phyloP scores from a whole-genome alignment of 495 filamentous ascomycete species.

The Lasiosphaeria hispida region DNA sequence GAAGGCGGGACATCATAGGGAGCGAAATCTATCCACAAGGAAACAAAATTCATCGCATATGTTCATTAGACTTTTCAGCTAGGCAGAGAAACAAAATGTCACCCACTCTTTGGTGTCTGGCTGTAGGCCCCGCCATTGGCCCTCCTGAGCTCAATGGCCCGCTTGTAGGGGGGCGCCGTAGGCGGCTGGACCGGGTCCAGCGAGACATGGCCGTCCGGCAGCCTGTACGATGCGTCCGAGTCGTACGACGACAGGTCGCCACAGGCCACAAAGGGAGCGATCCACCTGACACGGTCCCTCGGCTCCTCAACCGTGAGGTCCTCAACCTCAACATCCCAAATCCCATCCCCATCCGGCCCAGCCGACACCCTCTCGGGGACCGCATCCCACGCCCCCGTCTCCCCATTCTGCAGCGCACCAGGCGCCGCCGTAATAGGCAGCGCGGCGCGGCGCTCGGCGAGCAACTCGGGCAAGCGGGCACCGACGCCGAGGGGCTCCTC shows the following conservation, averaged over 20 bases:
- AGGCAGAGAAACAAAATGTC: not conserved
- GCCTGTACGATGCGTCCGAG: conserved; percentile 85
- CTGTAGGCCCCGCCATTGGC: conserved; percentile 73
- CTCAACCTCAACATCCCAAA: conserved; percentile 57
- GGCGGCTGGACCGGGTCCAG: conserved; percentile 95
- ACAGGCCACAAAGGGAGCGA: conserved; percentile 92
- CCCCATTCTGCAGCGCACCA: conserved; percentile 37
- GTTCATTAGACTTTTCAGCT: too few species aligned
- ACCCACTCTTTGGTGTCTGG: conserved; percentile 48
- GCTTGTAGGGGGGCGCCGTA: conserved; percentile 91
- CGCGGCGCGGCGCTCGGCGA: conserved; percentile 31
- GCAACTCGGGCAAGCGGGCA: conserved; percentile 48
- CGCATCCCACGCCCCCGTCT: conserved; percentile 42
- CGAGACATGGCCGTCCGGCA: conserved; percentile 71
- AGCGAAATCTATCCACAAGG: too few species aligned
- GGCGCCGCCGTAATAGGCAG: conserved; percentile 38
- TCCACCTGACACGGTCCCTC: conserved; percentile 63
- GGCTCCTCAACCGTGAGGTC: conserved; percentile 39
- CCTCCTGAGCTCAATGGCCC: conserved; percentile 80
- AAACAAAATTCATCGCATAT: too few species aligned
- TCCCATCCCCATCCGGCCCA: conserved; percentile 52
- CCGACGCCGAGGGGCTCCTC: conserved; percentile 64
- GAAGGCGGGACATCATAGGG: too few species aligned
- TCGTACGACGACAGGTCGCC: conserved; percentile 94
- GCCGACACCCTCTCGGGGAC: conserved; percentile 8